Percentiles rank a stretch among this genome's conserved stretches.
phyloP scores from a whole-genome alignment of 768 basidiomycete species.

The Suillus weaverae region DNA sequence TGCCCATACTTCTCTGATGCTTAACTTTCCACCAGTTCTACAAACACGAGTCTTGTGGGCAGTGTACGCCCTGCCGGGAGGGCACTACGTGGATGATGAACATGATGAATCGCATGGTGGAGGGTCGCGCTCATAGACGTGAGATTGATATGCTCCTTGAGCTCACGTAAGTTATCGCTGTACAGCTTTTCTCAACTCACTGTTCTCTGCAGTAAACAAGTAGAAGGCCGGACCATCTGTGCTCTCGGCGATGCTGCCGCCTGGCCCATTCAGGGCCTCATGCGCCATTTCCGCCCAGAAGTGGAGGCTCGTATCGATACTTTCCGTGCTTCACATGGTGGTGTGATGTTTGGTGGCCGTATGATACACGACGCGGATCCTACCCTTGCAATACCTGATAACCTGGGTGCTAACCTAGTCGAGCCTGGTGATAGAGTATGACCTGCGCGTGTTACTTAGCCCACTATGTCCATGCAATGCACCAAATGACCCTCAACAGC shows the following conservation, averaged over 20 bases:
- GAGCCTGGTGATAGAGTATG: constrained; percentile 39
- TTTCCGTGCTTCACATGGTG: constrained; percentile 74
- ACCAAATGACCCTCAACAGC: neutral
- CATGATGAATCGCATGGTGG: constrained; percentile 98
- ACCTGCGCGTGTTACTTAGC: neutral
- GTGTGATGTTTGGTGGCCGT: constrained; percentile 86
- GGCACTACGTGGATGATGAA: constrained; percentile 99
- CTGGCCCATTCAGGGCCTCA: constrained; percentile 97
- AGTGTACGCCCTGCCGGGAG: constrained; percentile 92
- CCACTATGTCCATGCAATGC: neutral
- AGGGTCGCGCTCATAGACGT: constrained; percentile 84
- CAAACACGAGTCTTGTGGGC: constrained; percentile 98
- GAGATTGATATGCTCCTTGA: constrained; percentile 99
- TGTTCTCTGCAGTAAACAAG: constrained; percentile 70
- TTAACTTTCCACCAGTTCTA: constrained; percentile 62
- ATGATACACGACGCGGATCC: constrained; percentile 68
- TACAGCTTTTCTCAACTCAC: constrained; percentile 2
- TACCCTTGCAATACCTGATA: constrained; percentile 72
- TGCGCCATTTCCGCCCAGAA: constrained; percentile 96
- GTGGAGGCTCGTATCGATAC: constrained; percentile 85
- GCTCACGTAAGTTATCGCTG: constrained; percentile 62
- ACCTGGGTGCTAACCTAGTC: constrained; percentile 55
- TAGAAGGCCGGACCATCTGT: constrained; percentile 96
- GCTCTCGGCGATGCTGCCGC: constrained; percentile 97
- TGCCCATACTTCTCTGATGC: constrained; percentile 10